Percentiles rank a stretch among this genome's conserved stretches.
phyloP scores from a whole-genome alignment of 148 eudicot genomes.

The Vaccinium macrocarpon region DNA sequence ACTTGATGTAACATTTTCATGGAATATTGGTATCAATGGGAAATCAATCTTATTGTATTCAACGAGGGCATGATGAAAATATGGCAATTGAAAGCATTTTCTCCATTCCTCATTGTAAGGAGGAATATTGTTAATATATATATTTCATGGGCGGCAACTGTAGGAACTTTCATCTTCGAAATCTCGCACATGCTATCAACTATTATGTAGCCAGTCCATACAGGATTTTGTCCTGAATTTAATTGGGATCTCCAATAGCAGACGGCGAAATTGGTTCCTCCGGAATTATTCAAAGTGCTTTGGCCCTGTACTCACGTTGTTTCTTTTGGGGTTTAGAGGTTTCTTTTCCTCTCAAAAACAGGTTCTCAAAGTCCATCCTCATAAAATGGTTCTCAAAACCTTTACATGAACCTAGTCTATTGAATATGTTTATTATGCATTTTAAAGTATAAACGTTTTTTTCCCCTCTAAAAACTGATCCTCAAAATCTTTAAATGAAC shows the following conservation, averaged over 20 bases:
- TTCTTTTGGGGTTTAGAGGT: no score
- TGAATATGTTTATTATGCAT: no score
- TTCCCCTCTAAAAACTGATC: no score
- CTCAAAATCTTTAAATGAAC: neutral
- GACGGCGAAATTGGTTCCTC: neutral
- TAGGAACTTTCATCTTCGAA: neutral
- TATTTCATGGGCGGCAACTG: neutral
- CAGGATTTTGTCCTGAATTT: neutral
- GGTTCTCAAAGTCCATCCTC: no score
- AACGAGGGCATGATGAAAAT: constrained; percentile 12
- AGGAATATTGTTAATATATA: neutral
- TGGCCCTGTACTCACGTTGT: neutral
- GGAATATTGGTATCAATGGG: constrained; percentile 11
- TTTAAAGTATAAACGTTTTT: no score
- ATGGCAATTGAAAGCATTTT: constrained; percentile 2
- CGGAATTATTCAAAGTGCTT: neutral
- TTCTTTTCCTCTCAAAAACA: no score
- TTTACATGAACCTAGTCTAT: no score
- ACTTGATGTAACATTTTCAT: constrained; percentile 1
- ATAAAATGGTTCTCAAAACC: no score
- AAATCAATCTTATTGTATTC: constrained; percentile 14
- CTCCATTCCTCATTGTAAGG: neutral
- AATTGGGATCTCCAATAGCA: neutral
- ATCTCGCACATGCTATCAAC: neutral
- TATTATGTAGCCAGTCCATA: neutral